phyloP scores from a whole-genome alignment of 768 basidiomycete species.

The Leccinum rimulosum region DNA sequence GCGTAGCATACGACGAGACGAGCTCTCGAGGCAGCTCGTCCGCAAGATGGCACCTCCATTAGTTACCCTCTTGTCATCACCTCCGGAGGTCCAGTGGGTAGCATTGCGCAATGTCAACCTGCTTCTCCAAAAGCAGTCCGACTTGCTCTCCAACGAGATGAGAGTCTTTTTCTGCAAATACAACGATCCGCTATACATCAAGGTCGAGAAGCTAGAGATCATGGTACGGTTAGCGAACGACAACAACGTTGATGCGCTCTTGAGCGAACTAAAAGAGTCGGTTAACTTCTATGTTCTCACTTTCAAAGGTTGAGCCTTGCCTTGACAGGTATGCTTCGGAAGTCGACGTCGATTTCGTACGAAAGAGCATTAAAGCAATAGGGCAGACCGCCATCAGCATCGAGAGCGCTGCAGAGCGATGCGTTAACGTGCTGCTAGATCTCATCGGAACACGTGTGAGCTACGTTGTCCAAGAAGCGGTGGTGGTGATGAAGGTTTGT shows the following conservation, averaged over 20 bases:
- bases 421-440: slow-evolving; percentile 91
- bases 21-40: slow-evolving; percentile 79
- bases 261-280: slow-evolving; percentile 95
- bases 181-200: slow-evolving; percentile 98
- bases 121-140: slow-evolving; percentile 88
- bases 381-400: slow-evolving; percentile 97
- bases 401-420: slow-evolving; percentile 87
- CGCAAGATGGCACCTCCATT: slow-evolving; percentile 97
- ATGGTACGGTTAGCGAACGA: slow-evolving; percentile 94
- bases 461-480: slow-evolving; percentile 97
- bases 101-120: slow-evolving; percentile 96
- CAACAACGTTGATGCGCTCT: slow-evolving; percentile 88
- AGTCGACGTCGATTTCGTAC: no score
- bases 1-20: slow-evolving; percentile 75
- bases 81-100: slow-evolving; percentile 98
- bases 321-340: no score
- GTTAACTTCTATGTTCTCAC: slow-evolving; percentile 25
- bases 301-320: not conserved
- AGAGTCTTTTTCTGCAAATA: slow-evolving; percentile 99
- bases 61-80: slow-evolving; percentile 89
- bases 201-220: slow-evolving; percentile 97
- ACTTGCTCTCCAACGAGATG: slow-evolving; percentile 93
- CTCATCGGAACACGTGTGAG: slow-evolving; percentile 91
- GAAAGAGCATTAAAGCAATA: no score
- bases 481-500: slow-evolving; percentile 96